phyloP scores from a whole-genome alignment of 495 filamentous ascomycete species.

The Endocarpon pusillum region DNA sequence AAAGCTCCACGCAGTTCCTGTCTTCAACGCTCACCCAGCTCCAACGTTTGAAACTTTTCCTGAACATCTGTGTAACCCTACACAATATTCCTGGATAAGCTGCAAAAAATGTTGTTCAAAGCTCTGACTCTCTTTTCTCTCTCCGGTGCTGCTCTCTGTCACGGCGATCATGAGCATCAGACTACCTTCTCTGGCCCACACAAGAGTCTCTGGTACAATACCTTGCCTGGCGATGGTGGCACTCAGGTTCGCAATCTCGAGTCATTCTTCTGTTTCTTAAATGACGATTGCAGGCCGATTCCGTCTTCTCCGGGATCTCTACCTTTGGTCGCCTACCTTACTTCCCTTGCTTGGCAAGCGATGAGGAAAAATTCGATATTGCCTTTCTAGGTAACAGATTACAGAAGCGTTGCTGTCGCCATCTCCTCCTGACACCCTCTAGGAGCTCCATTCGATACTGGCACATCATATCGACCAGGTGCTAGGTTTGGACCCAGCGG shows the following conservation, averaged over 20 bases:
- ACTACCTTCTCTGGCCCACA: conserved; percentile 38
- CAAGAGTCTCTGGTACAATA: conserved; percentile 45
- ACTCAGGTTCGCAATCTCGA: conserved; percentile 33
- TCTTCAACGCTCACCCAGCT: no score
- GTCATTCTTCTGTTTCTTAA: not conserved
- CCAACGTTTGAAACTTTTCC: no score
- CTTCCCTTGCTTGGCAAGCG: conserved; percentile 56
- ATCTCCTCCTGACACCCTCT: no score
- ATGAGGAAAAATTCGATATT: conserved; percentile 60
- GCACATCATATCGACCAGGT: conserved; percentile 63
- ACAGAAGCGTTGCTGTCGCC: no score
- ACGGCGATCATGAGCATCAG: conserved; percentile 17
- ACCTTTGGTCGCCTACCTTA: conserved; percentile 69
- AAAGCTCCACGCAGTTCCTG: no score
- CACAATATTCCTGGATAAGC: no score
- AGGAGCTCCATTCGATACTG: conserved; percentile 48
- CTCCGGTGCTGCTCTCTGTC: not conserved
- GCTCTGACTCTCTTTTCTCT: conserved; percentile 15
- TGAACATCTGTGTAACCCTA: no score
- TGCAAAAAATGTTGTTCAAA: no score
- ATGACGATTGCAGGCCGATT: conserved; percentile 36
- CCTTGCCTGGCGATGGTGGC: conserved; percentile 48
- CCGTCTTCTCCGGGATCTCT: conserved; percentile 53
- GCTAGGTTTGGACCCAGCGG: conserved; percentile 69
- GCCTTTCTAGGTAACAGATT: conserved; percentile 67